phyloP scores from a whole-genome alignment of 2,329 filamentous ascomycete species.

The Trichoderma lentiforme region DNA sequence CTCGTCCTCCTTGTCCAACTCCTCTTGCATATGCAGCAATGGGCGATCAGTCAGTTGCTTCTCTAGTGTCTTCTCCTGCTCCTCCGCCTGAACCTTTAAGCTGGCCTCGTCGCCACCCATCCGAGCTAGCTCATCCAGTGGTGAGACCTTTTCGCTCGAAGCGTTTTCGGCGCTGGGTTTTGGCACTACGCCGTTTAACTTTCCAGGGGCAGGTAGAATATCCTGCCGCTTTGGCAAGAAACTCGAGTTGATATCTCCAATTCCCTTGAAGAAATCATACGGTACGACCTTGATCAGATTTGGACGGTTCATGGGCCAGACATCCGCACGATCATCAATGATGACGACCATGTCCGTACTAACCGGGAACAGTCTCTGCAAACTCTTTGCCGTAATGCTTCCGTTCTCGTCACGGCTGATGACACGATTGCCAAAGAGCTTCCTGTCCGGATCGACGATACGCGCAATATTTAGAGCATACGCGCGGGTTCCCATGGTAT shows the following conservation, averaged over 20 bases:
- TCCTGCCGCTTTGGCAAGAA: slow-evolving; percentile 80
- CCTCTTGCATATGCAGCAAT: slow-evolving; percentile 85
- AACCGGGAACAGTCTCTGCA: slow-evolving; percentile 89
- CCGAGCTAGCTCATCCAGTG: slow-evolving; percentile 71
- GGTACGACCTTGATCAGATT: slow-evolving; percentile 94
- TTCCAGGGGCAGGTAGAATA: slow-evolving; percentile 37
- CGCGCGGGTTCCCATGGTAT: slow-evolving; percentile 98
- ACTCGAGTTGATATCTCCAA: slow-evolving; percentile 97
- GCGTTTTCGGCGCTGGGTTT: neutral
- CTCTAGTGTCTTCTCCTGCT: slow-evolving; percentile 83
- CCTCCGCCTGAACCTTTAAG: slow-evolving; percentile 72
- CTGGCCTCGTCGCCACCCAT: slow-evolving; percentile 68
- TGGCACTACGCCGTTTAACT: slow-evolving; percentile 25
- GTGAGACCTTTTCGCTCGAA: slow-evolving; percentile 34
- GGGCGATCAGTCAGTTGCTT: slow-evolving; percentile 88
- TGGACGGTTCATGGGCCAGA: slow-evolving; percentile 85
- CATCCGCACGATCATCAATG: slow-evolving; percentile 94
- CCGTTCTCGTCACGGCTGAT: slow-evolving; percentile 97
- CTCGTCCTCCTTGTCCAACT: slow-evolving; percentile 75
- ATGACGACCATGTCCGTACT: slow-evolving; percentile 99
- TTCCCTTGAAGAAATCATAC: slow-evolving; percentile 97
- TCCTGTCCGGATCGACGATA: slow-evolving; percentile 86
- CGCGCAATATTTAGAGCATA: slow-evolving; percentile 89
- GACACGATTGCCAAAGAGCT: slow-evolving; percentile 89
- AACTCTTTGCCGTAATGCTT: slow-evolving; percentile 83